These are phyloP conservation scores for Torulaspora microellipsoides DNA, from an alignment of 805 yeast genomes.

Conservation along the genomic window DNA sequence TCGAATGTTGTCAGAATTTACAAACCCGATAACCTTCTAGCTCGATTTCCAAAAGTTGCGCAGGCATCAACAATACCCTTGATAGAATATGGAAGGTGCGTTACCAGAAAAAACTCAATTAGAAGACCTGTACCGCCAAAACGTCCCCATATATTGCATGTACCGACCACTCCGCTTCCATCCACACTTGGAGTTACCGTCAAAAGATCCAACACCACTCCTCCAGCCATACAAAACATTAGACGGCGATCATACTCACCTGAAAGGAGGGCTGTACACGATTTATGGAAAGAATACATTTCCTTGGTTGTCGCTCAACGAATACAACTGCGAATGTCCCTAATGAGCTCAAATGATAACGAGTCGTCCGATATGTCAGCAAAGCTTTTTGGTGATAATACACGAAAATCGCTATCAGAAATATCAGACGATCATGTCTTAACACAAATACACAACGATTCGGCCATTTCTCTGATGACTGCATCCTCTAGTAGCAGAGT, in stretches of 20 bases:
- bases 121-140: constrained; percentile 3
- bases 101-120: constrained; percentile 4
- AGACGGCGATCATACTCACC: constrained; percentile 9
- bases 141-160: constrained; percentile 1
- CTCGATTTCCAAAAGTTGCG: constrained; percentile 3
- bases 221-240: constrained; percentile 11
- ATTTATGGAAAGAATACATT: constrained; percentile 35
- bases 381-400: too few relatives aligned
- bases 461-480: neutral
- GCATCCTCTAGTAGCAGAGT: neutral
- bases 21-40: constrained; percentile 2
- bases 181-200: neutral
- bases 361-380: too few relatives aligned
- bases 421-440: too few relatives aligned
- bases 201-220: constrained; percentile 15
- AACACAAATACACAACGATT: constrained; percentile 4
- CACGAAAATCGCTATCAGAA: too few relatives aligned
- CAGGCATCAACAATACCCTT: constrained; percentile 6
- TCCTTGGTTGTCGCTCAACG: constrained; percentile 32
- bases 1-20: constrained; percentile 3
- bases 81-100: constrained; percentile 1
- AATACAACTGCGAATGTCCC: constrained; percentile 30
- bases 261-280: constrained; percentile 8
- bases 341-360: neutral
- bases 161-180: too few relatives aligned